Conservation (phyloP, 306 rosid genomes). For the Acacia confusa region DNA sequence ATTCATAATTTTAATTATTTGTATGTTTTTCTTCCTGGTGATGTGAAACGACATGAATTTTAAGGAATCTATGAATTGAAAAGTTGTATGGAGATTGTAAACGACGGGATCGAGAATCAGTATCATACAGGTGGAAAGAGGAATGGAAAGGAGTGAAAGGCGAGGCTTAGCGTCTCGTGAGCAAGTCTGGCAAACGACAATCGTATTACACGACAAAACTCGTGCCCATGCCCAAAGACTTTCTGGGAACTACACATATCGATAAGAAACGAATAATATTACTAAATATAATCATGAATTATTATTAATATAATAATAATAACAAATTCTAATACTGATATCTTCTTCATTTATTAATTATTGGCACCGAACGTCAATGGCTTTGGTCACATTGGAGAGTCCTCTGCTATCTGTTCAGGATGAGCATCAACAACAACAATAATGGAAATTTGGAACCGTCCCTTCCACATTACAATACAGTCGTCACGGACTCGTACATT, state of each 20-base stretch:
- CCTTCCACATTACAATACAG: not conserved
- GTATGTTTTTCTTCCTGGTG: not conserved
- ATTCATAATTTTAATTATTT: not conserved
- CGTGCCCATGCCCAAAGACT: slow-evolving; percentile 20
- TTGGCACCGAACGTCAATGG: not conserved
- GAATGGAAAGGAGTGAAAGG: not conserved
- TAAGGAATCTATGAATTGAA: not conserved
- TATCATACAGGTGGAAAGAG: not conserved
- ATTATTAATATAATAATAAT: not conserved
- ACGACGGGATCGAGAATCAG: not conserved
- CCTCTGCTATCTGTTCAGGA: not conserved
- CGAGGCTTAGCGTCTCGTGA: slow-evolving; percentile 26
- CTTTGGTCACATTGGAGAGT: not conserved
- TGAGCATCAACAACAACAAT: not conserved
- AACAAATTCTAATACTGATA: not conserved
- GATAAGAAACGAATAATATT: not conserved
- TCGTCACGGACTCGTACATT: not conserved
- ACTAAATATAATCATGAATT: not conserved
- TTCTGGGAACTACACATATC: slow-evolving; percentile 25
- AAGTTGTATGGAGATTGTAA: not conserved
- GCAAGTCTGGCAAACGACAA: not conserved
- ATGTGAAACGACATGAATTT: not conserved
- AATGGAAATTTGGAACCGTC: not conserved
- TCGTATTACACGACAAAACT: slow-evolving; percentile 35
- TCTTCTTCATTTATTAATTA: not conserved